Percentiles rank a stretch among this genome's conserved stretches.
These are phyloP conservation scores for Thielaviopsis punctulata DNA, from an alignment of 2,329 filamentous ascomycete genomes.

Conservation along the genomic window DNA sequence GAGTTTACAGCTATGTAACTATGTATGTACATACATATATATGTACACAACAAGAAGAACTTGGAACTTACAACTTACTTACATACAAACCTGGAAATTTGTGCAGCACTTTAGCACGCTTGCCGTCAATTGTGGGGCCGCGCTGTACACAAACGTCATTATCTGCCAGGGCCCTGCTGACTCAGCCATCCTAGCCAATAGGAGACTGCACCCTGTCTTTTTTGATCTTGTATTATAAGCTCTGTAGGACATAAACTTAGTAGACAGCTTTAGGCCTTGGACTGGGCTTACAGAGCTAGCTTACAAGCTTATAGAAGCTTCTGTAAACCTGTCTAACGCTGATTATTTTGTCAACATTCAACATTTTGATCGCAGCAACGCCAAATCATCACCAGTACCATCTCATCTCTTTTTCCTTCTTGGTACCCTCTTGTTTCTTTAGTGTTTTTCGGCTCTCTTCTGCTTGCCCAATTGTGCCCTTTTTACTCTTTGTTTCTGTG, in stretches of 20 bases:
- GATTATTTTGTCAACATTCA: too few species aligned
- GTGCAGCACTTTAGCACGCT: background rate
- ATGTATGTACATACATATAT: background rate
- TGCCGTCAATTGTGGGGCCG: background rate
- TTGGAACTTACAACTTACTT: too few species aligned
- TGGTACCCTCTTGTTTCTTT: background rate
- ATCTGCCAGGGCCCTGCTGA: background rate
- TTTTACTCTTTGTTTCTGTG: background rate
- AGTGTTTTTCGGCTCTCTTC: background rate
- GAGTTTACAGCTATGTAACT: background rate
- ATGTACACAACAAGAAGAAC: background rate
- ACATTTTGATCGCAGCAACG: background rate
- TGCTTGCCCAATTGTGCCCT: background rate
- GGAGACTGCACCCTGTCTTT: constrained; percentile 5
- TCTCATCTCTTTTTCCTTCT: background rate
- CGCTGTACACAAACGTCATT: background rate
- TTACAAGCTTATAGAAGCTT: too few species aligned
- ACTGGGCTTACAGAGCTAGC: too few species aligned
- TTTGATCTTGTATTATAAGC: background rate
- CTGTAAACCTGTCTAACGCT: too few species aligned
- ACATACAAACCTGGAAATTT: background rate
- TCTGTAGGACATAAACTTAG: background rate
- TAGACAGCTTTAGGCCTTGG: background rate
- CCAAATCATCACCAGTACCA: background rate
- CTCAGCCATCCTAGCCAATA: background rate